These are phyloP conservation scores for Trypanosoma melophagium DNA, from an alignment of 208 protist genomes.

Conservation along the genomic window DNA sequence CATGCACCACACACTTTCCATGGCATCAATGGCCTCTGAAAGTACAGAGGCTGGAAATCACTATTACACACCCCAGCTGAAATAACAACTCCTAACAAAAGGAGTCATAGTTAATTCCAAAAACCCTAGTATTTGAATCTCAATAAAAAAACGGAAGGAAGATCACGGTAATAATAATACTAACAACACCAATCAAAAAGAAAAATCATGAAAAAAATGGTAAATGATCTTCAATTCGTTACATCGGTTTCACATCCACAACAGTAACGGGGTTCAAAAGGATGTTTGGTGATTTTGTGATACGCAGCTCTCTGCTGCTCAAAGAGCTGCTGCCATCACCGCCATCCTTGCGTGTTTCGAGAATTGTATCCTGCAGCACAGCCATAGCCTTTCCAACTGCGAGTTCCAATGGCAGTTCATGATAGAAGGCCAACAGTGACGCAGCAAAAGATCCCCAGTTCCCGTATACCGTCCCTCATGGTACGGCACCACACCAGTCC, in stretches of 20 bases:
- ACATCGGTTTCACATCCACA: slow-evolving; percentile 42
- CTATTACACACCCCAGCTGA: too few relatives aligned
- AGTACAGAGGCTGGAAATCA: too few relatives aligned
- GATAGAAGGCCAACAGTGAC: slow-evolving; percentile 63
- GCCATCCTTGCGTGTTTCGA: slow-evolving; percentile 51
- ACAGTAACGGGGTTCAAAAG: slow-evolving; percentile 52
- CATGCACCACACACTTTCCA: too few relatives aligned
- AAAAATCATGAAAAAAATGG: slow-evolving; percentile 10
- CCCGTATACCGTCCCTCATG: slow-evolving; percentile 84
- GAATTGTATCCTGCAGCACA: slow-evolving; percentile 84
- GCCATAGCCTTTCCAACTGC: slow-evolving; percentile 80
- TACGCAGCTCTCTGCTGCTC: slow-evolving; percentile 71
- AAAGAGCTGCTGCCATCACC: slow-evolving; percentile 49
- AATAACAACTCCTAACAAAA: too few relatives aligned
- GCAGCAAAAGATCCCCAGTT: slow-evolving; percentile 83
- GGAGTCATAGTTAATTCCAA: too few relatives aligned
- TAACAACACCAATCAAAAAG: background rate
- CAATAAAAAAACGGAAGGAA: background rate
- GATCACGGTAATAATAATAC: background rate
- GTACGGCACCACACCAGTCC: slow-evolving; percentile 68
- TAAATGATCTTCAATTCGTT: background rate
- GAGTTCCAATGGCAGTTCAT: slow-evolving; percentile 47
- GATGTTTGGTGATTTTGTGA: slow-evolving; percentile 45
- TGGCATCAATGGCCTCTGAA: too few relatives aligned
- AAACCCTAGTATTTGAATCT: background rate